Percentiles rank a stretch among this genome's conserved stretches.
phyloP scores from a whole-genome alignment of 441 rosid genomes.

The Erysimum cheiri region DNA sequence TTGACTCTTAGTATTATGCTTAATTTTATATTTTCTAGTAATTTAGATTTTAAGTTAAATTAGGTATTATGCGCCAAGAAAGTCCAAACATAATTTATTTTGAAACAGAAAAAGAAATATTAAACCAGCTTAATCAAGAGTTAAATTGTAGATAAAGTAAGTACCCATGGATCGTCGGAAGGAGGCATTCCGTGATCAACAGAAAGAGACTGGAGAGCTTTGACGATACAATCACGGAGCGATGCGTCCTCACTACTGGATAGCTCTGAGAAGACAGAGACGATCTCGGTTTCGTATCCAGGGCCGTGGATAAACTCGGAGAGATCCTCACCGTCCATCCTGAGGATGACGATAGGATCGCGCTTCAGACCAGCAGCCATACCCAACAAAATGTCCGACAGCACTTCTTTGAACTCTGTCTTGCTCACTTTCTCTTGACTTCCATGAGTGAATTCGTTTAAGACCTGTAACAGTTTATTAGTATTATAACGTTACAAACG shows the following conservation, averaged over 20 bases:
- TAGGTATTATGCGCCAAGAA: background rate
- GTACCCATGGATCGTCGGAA: slow-evolving; percentile 84
- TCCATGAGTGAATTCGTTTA: slow-evolving; percentile 87
- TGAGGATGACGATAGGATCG: slow-evolving; percentile 93
- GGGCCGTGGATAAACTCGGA: slow-evolving; percentile 72
- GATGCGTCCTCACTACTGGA: slow-evolving; percentile 49
- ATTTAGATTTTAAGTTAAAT: background rate
- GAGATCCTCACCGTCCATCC: slow-evolving; percentile 96
- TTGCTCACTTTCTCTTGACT: slow-evolving; percentile 79
- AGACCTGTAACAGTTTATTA: slow-evolving; percentile 54
- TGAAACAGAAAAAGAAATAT: background rate
- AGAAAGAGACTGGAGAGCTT: slow-evolving; percentile 71
- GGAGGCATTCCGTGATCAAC: slow-evolving; percentile 99
- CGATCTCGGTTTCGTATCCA: slow-evolving; percentile 68
- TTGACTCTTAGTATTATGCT: too few relatives aligned
- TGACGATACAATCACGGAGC: slow-evolving; percentile 53
- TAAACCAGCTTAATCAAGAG: background rate
- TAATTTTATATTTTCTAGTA: background rate
- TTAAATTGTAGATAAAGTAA: background rate
- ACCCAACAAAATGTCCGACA: slow-evolving; percentile 85
- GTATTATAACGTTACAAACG: slow-evolving; percentile 22
- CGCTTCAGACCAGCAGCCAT: slow-evolving; percentile 98
- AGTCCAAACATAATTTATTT: background rate
- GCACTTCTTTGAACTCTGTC: slow-evolving; percentile 82
- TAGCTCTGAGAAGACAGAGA: slow-evolving; percentile 61